These are phyloP conservation scores for Globisporangium takayamanum DNA, from an alignment of 352 stramenopile genomes.

Conservation along the genomic window DNA sequence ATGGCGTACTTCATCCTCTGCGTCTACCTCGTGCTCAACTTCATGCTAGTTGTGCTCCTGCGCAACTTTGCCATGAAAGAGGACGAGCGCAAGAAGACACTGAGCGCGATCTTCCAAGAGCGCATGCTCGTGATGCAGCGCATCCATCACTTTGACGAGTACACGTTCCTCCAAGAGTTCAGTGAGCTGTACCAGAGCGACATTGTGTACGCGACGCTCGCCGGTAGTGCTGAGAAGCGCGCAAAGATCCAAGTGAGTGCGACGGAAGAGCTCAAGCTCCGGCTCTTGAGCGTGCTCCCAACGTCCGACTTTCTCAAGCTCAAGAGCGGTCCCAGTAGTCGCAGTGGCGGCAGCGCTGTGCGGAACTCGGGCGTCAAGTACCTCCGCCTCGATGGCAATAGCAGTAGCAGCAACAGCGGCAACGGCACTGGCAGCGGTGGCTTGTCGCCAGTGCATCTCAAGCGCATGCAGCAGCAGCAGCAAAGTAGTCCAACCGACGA, in stretches of 20 bases:
- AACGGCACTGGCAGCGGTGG: not conserved
- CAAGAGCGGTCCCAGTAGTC: conserved; percentile 24
- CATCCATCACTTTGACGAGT: conserved; percentile 75
- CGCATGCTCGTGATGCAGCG: conserved; percentile 75
- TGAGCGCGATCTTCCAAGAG: conserved; percentile 71
- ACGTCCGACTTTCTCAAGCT: conserved; percentile 64
- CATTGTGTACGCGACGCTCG: conserved; percentile 71
- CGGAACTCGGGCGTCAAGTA: conserved; percentile 9
- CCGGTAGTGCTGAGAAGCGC: conserved; percentile 51
- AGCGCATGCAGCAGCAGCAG: conserved; percentile 1
- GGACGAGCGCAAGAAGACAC: conserved; percentile 63
- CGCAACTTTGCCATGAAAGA: conserved; percentile 84
- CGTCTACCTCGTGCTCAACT: conserved; percentile 70
- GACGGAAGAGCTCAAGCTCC: conserved; percentile 52
- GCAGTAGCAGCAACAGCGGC: not conserved
- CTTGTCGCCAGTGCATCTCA: conserved; percentile 3
- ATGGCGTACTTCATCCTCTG: conserved; percentile 66
- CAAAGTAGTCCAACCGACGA: not conserved
- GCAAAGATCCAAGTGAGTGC: conserved; percentile 46
- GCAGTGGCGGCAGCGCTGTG: not conserved
- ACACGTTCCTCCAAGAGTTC: conserved; percentile 69
- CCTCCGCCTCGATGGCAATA: conserved; percentile 10
- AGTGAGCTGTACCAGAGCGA: conserved; percentile 67
- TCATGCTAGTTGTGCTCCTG: conserved; percentile 82
- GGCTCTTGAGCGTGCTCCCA: conserved; percentile 52